phyloP scores from a whole-genome alignment of 768 basidiomycete species.

The Asterophora parasitica region DNA sequence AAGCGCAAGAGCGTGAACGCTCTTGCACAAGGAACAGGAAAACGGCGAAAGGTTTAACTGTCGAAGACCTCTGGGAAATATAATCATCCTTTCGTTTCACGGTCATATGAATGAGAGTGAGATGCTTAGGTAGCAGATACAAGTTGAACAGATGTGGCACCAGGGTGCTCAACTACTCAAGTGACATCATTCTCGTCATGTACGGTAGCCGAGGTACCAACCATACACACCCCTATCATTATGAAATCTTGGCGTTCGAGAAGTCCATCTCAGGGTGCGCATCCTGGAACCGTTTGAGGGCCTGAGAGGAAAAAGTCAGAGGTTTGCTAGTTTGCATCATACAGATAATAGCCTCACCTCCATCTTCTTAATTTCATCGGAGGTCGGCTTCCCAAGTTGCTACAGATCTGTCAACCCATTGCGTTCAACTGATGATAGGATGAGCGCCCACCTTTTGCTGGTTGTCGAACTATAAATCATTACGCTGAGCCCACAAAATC shows the following conservation, averaged over 20 bases:
- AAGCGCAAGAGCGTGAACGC: slow-evolving; percentile 64
- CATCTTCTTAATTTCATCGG: slow-evolving; percentile 89
- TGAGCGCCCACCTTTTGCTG: slow-evolving; percentile 55
- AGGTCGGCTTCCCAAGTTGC: slow-evolving; percentile 96
- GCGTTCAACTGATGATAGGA: not conserved
- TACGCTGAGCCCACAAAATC: slow-evolving; percentile 1
- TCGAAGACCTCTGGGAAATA: not conserved
- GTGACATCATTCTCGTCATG: not conserved
- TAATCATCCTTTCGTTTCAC: not conserved
- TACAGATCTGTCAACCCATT: slow-evolving; percentile 24
- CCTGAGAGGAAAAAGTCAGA: slow-evolving; percentile 34
- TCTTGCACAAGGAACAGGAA: slow-evolving; percentile 27
- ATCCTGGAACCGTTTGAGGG: slow-evolving; percentile 83
- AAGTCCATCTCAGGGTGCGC: slow-evolving; percentile 94
- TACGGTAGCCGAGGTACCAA: not conserved
- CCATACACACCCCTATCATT: slow-evolving; percentile 9
- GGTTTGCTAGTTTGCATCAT: not conserved
- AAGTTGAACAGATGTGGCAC: no score
- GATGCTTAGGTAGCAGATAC: no score
- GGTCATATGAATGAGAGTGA: no score
- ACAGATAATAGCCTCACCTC: slow-evolving; percentile 49
- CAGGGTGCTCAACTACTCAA: not conserved
- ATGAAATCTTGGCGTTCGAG: slow-evolving; percentile 85
- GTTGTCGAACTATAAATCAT: slow-evolving; percentile 58
- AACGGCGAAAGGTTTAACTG: slow-evolving; percentile 36